phyloP scores from a whole-genome alignment of 129 eudicot genomes.

The Calendula officinalis region DNA sequence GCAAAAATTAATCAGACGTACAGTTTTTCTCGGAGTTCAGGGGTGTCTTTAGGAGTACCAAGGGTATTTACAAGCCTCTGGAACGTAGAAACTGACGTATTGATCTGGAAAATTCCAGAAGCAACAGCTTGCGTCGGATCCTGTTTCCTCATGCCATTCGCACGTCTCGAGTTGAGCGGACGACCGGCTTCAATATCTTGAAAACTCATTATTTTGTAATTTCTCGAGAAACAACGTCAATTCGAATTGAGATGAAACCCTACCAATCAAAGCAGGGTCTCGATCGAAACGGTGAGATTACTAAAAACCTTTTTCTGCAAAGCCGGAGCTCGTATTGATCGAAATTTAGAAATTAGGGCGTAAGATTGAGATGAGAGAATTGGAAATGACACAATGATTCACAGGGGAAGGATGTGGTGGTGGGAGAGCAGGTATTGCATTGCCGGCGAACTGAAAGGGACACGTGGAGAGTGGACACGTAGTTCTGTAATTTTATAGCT shows the following conservation, averaged over 20 bases:
- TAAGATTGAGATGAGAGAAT: constrained; percentile 4
- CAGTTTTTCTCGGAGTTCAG: constrained; percentile 63
- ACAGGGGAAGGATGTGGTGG: constrained; percentile 12
- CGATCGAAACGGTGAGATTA: constrained; percentile 7
- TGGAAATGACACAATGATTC: not conserved
- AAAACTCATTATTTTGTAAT: constrained; percentile 56
- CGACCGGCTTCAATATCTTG: constrained; percentile 94
- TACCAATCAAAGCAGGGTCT: constrained; percentile 16
- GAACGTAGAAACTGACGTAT: constrained; percentile 57
- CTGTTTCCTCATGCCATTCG: constrained; percentile 43
- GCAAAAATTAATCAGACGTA: constrained; percentile 16
- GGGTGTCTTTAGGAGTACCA: constrained; percentile 77
- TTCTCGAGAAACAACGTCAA: not conserved
- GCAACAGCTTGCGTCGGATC: constrained; percentile 93
- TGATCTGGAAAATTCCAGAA: constrained; percentile 81
- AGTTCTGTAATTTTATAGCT: not conserved
- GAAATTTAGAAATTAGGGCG: constrained; percentile 13
- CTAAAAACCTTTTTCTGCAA: not conserved
- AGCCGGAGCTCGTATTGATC: constrained; percentile 10
- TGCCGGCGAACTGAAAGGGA: constrained; percentile 19
- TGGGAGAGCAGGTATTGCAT: constrained; percentile 22
- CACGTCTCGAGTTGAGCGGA: constrained; percentile 46
- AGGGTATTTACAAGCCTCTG: constrained; percentile 61
- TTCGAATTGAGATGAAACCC: constrained; percentile 21
- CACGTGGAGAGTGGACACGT: constrained; percentile 32